phyloP scores from a whole-genome alignment of 441 rosid genomes.

The Geranium incanum region DNA sequence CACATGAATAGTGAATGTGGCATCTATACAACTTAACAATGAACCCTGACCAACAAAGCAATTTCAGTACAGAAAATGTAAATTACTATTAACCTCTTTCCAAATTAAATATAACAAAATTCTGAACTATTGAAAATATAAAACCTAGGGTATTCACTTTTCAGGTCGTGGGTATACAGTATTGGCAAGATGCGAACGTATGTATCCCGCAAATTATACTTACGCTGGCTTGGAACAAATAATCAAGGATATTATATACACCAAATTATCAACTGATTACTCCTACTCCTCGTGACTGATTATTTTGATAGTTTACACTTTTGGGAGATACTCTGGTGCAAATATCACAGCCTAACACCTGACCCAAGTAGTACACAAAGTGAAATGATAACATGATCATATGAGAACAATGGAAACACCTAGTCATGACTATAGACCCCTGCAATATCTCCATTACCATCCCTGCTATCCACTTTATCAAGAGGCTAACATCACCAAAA shows the following conservation, averaged over 20 bases:
- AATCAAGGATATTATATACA: not conserved
- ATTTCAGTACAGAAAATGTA: not conserved
- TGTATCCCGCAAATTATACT: not conserved
- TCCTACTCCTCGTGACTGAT: not conserved
- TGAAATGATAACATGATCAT: not conserved
- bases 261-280: not conserved
- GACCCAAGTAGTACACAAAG: not conserved
- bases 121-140: no score
- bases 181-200: not conserved
- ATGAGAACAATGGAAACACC: not conserved
- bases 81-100: not conserved
- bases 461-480: not conserved
- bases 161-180: not conserved
- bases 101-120: no score
- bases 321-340: not conserved
- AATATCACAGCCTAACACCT: not conserved
- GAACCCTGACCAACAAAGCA: not conserved
- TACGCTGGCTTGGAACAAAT: not conserved
- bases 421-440: not conserved
- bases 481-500: not conserved
- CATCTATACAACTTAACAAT: not conserved
- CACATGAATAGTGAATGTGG: not conserved
- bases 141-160: not conserved
- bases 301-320: not conserved
- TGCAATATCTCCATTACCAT: not conserved